Conservation (phyloP, 306 rosid species). For the Nissolia schottii region DNA sequence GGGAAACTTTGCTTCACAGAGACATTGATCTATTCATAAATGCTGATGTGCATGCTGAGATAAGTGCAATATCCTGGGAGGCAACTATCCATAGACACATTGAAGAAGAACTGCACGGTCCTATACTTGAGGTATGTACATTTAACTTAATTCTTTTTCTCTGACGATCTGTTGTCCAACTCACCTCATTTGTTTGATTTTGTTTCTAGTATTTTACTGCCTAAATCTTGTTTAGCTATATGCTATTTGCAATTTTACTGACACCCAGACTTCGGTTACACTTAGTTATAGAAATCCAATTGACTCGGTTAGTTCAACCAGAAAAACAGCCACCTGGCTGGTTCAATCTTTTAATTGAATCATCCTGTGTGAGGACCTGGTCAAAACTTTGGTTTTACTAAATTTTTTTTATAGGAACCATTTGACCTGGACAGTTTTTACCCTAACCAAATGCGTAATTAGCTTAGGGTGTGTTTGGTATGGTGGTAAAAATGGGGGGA, state of each 20-base stretch:
- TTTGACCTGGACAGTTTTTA: too few relatives aligned
- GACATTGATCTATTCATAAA: constrained; percentile 62
- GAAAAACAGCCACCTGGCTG: not conserved
- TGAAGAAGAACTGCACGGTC: constrained; percentile 79
- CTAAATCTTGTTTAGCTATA: not conserved
- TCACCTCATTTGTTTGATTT: not conserved
- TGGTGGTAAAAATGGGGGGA: too few relatives aligned
- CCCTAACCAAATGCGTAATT: too few relatives aligned
- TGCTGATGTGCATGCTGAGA: constrained; percentile 61
- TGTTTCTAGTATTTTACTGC: not conserved
- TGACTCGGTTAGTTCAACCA: not conserved
- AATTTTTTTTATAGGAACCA: too few relatives aligned
- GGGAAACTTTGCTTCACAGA: constrained; percentile 60
- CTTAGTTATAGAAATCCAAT: not conserved
- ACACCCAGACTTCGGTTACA: not conserved
- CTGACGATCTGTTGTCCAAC: not conserved
- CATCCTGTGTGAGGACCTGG: not conserved
- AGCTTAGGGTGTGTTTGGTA: too few relatives aligned
- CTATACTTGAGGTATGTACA: constrained; percentile 61
- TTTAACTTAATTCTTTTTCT: not conserved
- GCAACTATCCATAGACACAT: constrained; percentile 88
- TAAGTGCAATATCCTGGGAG: constrained; percentile 86
- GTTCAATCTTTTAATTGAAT: not conserved
- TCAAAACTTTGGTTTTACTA: not conserved
- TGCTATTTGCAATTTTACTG: constrained; percentile 5